Conservation (phyloP, 345 rosid genomes). For the Populus tremula region DNA sequence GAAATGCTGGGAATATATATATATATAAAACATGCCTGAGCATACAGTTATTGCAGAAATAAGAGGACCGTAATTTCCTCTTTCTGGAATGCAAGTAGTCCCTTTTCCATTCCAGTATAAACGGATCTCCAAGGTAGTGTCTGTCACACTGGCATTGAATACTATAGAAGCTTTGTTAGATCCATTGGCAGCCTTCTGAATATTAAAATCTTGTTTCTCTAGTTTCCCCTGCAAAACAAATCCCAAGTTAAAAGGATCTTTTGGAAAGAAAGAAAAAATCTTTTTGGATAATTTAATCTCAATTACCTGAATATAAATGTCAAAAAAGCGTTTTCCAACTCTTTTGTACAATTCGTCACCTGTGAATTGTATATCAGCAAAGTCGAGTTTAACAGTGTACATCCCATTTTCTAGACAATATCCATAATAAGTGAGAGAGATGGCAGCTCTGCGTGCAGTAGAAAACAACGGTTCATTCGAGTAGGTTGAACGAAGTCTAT, state of each 20-base stretch:
- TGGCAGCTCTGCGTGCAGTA: background rate
- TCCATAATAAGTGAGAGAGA: slow-evolving; percentile 2
- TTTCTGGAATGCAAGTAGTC: slow-evolving; percentile 35
- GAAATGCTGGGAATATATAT: background rate
- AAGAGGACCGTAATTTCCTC: slow-evolving; percentile 60
- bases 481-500: too few relatives aligned
- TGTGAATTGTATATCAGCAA: slow-evolving; percentile 4
- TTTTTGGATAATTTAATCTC: too few relatives aligned
- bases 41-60: slow-evolving; percentile 54
- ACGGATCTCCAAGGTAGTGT: slow-evolving; percentile 48
- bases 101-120: slow-evolving; percentile 68
- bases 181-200: background rate
- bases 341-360: background rate
- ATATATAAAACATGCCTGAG: slow-evolving; percentile 46
- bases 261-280: background rate
- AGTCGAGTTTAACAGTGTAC: slow-evolving; percentile 8
- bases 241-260: background rate
- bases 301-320: slow-evolving; percentile 6
- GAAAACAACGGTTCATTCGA: background rate
- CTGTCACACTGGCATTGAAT: slow-evolving; percentile 32
- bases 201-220: background rate
- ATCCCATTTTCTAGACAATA: slow-evolving; percentile 1
- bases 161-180: background rate
- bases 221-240: background rate
- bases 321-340: background rate